These are phyloP conservation scores for Melampsora larici-populina DNA, from an alignment of 1,284 basidiomycete species.

Conservation along the genomic window DNA sequence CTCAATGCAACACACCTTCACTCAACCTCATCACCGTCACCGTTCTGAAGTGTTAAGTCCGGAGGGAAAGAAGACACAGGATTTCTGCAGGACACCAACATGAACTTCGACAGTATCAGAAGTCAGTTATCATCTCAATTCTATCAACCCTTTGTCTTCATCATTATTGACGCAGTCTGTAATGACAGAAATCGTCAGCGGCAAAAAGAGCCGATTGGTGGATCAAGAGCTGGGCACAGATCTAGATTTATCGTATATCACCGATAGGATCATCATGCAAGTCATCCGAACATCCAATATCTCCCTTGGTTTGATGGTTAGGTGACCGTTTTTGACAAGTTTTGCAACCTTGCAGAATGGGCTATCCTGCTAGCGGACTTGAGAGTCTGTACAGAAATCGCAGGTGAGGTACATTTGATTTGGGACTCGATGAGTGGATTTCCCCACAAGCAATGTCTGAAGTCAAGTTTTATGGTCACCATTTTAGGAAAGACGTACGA, in stretches of 20 bases:
- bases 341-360: conserved; percentile 49
- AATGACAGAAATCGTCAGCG: conserved; percentile 48
- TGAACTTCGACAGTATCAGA: no score
- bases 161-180: no score
- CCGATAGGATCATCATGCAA: conserved; percentile 44
- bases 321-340: not conserved
- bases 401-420: conserved; percentile 37
- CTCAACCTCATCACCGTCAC: no score
- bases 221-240: conserved; percentile 48
- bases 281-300: no score
- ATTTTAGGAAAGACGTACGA: conserved; percentile 45
- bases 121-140: no score
- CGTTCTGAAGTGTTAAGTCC: no score
- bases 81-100: no score
- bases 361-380: conserved; percentile 50
- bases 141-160: no score
- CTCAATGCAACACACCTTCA: no score
- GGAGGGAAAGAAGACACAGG: no score
- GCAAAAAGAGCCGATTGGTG: conserved; percentile 50
- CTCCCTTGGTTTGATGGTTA: no score
- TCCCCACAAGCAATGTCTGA: not conserved
- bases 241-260: conserved; percentile 51
- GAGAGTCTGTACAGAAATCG: conserved; percentile 50
- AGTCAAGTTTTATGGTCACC: not conserved
- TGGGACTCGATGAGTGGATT: not conserved